These are phyloP conservation scores for Hippophae rhamnoides DNA, from an alignment of 306 rosid genomes.

Conservation along the genomic window DNA sequence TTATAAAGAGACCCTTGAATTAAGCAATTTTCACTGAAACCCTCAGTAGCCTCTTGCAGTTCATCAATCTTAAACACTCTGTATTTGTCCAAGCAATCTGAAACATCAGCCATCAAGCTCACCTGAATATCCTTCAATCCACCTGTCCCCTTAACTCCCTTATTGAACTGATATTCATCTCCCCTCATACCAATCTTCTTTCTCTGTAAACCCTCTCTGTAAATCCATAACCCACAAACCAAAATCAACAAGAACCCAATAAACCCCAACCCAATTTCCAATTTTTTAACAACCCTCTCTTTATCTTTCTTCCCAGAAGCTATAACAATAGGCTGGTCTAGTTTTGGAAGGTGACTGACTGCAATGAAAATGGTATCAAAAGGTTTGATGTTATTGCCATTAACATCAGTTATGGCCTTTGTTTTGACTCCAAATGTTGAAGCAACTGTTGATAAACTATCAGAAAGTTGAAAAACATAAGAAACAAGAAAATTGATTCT, in stretches of 20 bases:
- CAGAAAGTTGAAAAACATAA: slow-evolving; percentile 65
- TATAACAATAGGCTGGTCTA: slow-evolving; percentile 41
- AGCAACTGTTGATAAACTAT: slow-evolving; percentile 49
- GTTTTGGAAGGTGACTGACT: slow-evolving; percentile 37
- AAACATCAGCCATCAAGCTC: slow-evolving; percentile 72
- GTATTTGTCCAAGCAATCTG: slow-evolving; percentile 88
- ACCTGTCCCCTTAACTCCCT: slow-evolving; percentile 16
- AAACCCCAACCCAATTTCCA: slow-evolving; percentile 71
- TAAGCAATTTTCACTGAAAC: slow-evolving; percentile 45
- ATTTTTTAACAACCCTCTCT: slow-evolving; percentile 39
- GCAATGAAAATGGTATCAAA: slow-evolving; percentile 66
- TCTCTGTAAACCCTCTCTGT: slow-evolving; percentile 39
- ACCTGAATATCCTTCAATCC: slow-evolving; percentile 21
- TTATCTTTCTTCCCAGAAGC: slow-evolving; percentile 15
- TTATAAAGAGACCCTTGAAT: slow-evolving; percentile 78
- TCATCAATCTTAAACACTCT: slow-evolving; percentile 65
- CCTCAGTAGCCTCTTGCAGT: slow-evolving; percentile 58
- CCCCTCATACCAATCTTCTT: slow-evolving; percentile 10
- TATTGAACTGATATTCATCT: slow-evolving; percentile 27
- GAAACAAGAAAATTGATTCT: slow-evolving; percentile 35
- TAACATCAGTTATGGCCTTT: slow-evolving; percentile 29
- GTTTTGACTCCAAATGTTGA: slow-evolving; percentile 28
- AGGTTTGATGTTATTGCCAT: slow-evolving; percentile 17
- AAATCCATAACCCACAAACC: slow-evolving; percentile 35
- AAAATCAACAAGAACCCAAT: slow-evolving; percentile 46